Evolutionary conservation across 768 basidiomycete genomes (phyloP).

Genomic region (Agrocybe chaxingu): DNA sequence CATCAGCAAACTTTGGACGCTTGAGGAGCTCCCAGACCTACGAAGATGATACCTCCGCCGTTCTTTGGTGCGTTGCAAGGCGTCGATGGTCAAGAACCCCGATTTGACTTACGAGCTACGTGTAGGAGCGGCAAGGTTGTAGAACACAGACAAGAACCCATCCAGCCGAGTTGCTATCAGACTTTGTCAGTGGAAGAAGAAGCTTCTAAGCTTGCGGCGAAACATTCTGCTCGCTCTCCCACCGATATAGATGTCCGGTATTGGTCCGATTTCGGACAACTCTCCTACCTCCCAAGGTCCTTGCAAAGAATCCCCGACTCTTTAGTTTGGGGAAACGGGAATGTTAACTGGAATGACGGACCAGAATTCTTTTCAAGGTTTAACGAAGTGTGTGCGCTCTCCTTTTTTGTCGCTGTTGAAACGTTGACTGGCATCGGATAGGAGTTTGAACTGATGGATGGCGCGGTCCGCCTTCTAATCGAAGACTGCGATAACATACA

Average conservation of each 20-base stretch:
- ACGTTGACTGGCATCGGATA: conserved; percentile 20
- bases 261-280: conserved; percentile 70
- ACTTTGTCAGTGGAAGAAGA: conserved; percentile 28
- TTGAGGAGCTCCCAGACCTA: conserved; percentile 26
- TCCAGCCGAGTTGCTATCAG: conserved; percentile 58
- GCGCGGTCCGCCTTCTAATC: conserved; percentile 58
- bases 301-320: conserved; percentile 62
- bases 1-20: conserved; percentile 63
- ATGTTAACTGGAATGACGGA: conserved; percentile 56
- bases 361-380: conserved; percentile 49
- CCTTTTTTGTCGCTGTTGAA: background rate
- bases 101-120: background rate
- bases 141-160: conserved; percentile 49
- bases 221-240: background rate
- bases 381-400: conserved; percentile 44
- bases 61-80: no score
- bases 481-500: conserved; percentile 78
- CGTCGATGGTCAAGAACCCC: no score
- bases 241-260: conserved; percentile 36
- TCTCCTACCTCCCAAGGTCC: conserved; percentile 63
- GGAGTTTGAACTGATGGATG: conserved; percentile 69
- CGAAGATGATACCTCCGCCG: no score
- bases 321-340: conserved; percentile 48
- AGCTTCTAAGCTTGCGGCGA: background rate
- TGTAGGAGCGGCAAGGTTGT: conserved; percentile 47